Evolutionary conservation across 2,329 filamentous ascomycete genomes (phyloP).

Genomic region (Fusarium nisikadoi): DNA sequence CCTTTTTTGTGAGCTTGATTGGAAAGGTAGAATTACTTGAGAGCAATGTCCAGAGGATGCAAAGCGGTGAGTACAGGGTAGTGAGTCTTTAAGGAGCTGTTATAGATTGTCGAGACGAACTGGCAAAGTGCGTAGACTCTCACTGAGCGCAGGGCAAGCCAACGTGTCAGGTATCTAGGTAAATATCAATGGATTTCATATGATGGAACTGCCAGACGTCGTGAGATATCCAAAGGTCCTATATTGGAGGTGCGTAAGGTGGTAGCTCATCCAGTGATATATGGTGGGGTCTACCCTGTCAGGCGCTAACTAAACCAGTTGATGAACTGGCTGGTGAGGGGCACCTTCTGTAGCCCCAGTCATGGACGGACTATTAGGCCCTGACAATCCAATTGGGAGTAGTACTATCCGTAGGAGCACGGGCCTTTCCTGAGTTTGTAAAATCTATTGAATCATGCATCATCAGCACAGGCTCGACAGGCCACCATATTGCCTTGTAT

Average conservation of each 20-base stretch:
- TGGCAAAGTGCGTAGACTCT: not conserved
- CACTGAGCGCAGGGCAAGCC: not conserved
- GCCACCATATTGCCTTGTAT: not conserved
- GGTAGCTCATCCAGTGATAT: not conserved
- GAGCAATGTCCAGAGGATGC: constrained; percentile 24
- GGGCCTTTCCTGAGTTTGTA: constrained; percentile 8
- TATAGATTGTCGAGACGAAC: not conserved
- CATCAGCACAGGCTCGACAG: not conserved
- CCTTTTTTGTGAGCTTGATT: constrained; percentile 48
- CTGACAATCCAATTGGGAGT: not conserved
- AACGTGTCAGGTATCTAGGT: not conserved
- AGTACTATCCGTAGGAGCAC: constrained; percentile 14
- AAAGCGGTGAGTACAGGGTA: constrained; percentile 40
- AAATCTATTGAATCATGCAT: constrained; percentile 5
- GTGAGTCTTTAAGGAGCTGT: not conserved
- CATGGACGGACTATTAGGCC: not conserved
- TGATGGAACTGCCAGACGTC: not conserved
- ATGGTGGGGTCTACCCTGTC: constrained; percentile 20
- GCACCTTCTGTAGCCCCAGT: not conserved
- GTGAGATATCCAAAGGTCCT: not conserved
- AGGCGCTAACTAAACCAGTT: constrained; percentile 29
- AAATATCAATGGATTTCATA: not conserved
- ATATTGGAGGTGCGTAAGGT: constrained; percentile 1
- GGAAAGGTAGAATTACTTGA: constrained; percentile 44
- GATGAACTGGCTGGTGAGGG: constrained; percentile 29